Conservation (phyloP, 768 basidiomycete species). For the Rhizopogon roseolus region DNA sequence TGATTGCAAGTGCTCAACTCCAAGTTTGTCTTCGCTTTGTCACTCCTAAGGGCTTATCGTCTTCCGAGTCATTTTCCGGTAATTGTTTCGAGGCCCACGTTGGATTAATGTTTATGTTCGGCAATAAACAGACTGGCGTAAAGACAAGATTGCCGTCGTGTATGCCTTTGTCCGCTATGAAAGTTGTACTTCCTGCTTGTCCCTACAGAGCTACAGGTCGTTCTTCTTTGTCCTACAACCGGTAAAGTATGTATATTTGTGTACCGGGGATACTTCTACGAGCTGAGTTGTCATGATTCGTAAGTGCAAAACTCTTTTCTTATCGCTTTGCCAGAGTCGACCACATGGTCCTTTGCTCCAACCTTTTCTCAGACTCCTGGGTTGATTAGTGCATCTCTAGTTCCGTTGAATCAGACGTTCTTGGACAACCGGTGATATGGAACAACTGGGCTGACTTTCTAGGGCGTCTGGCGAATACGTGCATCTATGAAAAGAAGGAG, state of each 20-base stretch:
- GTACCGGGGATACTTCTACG: constrained; percentile 5
- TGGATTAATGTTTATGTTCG: neutral
- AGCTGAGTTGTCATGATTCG: neutral
- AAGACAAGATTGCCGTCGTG: neutral
- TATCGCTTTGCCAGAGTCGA: too few species aligned
- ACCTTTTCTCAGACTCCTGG: too few species aligned
- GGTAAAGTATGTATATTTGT: neutral
- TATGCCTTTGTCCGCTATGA: neutral
- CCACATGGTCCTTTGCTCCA: too few species aligned
- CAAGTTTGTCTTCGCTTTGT: neutral
- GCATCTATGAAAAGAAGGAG: too few species aligned
- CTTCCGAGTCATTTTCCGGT: neutral
- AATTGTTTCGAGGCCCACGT: too few species aligned
- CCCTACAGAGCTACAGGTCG: neutral
- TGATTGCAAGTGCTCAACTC: neutral
- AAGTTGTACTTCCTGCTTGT: neutral
- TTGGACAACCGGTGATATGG: too few species aligned
- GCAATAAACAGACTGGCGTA: neutral
- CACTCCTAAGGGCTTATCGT: neutral
- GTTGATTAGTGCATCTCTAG: too few species aligned
- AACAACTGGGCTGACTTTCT: too few species aligned
- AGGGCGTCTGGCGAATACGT: too few species aligned
- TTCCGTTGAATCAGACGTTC: too few species aligned
- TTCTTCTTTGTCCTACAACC: neutral
- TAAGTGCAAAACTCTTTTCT: neutral